Conservation (phyloP, 2,329 filamentous ascomycete genomes). For the Calonectria honghensis region DNA sequence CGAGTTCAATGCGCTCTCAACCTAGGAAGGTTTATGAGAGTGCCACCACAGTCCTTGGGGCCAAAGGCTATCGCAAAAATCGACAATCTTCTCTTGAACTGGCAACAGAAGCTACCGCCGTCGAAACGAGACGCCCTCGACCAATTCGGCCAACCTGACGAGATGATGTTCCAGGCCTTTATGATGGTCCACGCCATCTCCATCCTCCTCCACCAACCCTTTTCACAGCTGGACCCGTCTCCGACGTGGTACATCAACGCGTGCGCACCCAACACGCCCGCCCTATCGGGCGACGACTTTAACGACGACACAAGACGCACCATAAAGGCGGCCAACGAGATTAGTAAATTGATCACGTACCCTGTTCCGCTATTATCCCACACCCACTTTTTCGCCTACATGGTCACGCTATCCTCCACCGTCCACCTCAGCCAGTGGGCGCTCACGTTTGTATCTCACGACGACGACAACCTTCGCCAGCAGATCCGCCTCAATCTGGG, state of each 20-base stretch:
- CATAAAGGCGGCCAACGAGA: slow-evolving; percentile 84
- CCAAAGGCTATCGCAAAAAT: slow-evolving; percentile 68
- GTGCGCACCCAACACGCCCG: slow-evolving; percentile 77
- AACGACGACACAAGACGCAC: slow-evolving; percentile 87
- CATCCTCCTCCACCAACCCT: slow-evolving; percentile 86
- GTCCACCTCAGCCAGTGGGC: slow-evolving; percentile 88
- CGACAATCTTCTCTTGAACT: slow-evolving; percentile 77
- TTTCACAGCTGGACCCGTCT: slow-evolving; percentile 82
- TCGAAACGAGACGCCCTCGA: slow-evolving; percentile 83
- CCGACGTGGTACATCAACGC: slow-evolving; percentile 76
- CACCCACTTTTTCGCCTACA: slow-evolving; percentile 89
- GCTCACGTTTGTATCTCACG: slow-evolving; percentile 75
- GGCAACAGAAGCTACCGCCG: slow-evolving; percentile 85
- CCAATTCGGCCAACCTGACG: slow-evolving; percentile 83
- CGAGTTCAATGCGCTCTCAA: slow-evolving; percentile 87
- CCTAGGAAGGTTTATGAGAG: slow-evolving; percentile 82
- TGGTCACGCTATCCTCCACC: slow-evolving; percentile 84
- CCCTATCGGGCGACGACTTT: slow-evolving; percentile 70
- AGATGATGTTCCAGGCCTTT: slow-evolving; percentile 92
- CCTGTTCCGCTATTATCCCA: slow-evolving; percentile 82
- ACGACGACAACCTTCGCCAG: slow-evolving; percentile 81
- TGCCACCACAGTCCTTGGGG: slow-evolving; percentile 69
- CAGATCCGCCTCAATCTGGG: slow-evolving; percentile 86
- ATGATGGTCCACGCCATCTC: slow-evolving; percentile 82
- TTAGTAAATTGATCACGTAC: slow-evolving; percentile 83